Conservation (phyloP, 2,329 filamentous ascomycete genomes). For the Botryotinia calthae region DNA sequence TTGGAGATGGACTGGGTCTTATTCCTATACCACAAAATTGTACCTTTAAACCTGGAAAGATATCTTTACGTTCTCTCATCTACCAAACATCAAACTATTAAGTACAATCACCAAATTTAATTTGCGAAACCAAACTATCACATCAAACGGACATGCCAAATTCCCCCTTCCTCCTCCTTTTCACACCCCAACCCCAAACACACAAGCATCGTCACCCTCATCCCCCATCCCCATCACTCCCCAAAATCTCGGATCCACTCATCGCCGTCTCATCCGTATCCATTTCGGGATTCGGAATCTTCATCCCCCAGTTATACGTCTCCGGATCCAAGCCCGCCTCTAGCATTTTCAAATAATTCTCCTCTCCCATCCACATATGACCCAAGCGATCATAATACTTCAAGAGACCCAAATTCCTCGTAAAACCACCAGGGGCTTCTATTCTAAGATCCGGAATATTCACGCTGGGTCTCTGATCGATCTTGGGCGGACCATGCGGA, state of each 20-base stretch:
- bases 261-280: not conserved
- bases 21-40: not conserved
- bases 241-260: not conserved
- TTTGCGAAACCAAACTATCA: not conserved
- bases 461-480: not conserved
- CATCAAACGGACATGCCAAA: not conserved
- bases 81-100: not conserved
- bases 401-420: not conserved
- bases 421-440: not conserved
- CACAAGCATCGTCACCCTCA: not conserved
- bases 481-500: not conserved
- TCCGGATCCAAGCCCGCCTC: slow-evolving; percentile 16
- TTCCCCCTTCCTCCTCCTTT: not conserved
- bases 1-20: not conserved
- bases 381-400: slow-evolving; percentile 16
- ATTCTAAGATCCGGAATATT: not conserved
- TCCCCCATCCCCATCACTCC: not conserved
- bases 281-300: slow-evolving; percentile 4
- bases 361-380: slow-evolving; percentile 16
- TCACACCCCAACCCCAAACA: not conserved
- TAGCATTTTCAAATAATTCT: slow-evolving; percentile 14
- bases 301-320: not conserved
- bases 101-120: not conserved
- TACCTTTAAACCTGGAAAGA: not conserved
- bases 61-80: not conserved